phyloP scores from a whole-genome alignment of 2,329 filamentous ascomycete species.

The Aphanocladium album region DNA sequence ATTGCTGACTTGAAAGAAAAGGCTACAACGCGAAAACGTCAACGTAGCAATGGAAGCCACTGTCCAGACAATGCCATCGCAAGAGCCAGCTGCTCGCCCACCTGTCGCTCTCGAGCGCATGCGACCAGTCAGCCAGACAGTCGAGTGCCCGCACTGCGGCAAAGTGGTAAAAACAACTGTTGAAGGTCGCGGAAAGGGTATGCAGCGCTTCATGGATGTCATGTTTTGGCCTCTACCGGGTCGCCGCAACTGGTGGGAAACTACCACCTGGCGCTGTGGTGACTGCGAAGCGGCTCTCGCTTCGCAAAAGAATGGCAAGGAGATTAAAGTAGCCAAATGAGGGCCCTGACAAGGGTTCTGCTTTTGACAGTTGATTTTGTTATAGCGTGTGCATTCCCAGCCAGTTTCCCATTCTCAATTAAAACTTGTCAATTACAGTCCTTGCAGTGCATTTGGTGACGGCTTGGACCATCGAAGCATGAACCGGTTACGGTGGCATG shows the following conservation, averaged over 20 bases:
- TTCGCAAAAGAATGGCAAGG: slow-evolving; percentile 11
- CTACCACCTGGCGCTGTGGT: slow-evolving; percentile 20
- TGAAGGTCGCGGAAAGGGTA: slow-evolving; percentile 18
- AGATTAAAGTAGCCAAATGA: not conserved
- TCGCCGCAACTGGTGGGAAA: slow-evolving; percentile 14
- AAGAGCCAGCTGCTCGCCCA: not conserved
- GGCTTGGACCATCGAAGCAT: no score
- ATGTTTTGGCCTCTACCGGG: slow-evolving; percentile 24
- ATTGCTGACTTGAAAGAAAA: no score
- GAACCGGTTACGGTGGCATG: no score
- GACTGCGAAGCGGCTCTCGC: slow-evolving; percentile 22
- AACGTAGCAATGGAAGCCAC: not conserved
- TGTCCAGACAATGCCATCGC: not conserved
- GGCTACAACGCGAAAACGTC: no score
- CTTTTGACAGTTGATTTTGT: not conserved
- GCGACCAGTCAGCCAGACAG: slow-evolving; percentile 15
- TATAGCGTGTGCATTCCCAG: no score
- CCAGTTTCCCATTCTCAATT: no score
- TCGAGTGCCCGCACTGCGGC: slow-evolving; percentile 24
- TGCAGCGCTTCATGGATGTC: slow-evolving; percentile 24
- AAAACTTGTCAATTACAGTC: no score
- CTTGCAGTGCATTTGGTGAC: no score
- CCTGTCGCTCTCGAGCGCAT: slow-evolving; percentile 1
- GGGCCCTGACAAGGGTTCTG: not conserved
- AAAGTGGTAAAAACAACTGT: slow-evolving; percentile 17